Evolutionary conservation across 345 rosid species (phyloP).

Genomic region (Dipteronia dyeriana): DNA sequence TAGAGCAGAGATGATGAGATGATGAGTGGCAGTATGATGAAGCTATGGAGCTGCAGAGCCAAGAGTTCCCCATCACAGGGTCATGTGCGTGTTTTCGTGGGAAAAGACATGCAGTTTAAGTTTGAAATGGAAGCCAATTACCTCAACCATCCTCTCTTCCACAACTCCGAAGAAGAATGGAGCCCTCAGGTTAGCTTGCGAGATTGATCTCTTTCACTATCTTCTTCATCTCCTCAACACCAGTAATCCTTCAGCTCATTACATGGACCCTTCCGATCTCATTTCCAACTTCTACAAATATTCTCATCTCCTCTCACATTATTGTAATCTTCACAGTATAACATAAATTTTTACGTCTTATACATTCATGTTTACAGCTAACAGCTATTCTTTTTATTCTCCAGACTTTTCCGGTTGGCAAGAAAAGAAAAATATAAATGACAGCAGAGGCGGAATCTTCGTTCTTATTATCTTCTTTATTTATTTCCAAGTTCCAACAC

Average conservation of each 20-base stretch:
- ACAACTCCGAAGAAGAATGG: conserved; percentile 50
- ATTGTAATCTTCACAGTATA: no score
- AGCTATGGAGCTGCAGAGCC: conserved; percentile 46
- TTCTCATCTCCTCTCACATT: no score
- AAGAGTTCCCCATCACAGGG: conserved; percentile 39
- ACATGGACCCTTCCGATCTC: conserved; percentile 42
- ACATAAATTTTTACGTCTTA: no score
- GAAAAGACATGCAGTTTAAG: conserved; percentile 38
- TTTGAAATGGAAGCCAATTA: conserved; percentile 46
- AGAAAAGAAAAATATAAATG: no score
- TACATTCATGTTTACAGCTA: no score
- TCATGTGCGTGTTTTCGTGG: conserved; percentile 46
- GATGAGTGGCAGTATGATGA: conserved; percentile 46
- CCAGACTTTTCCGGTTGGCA: no score
- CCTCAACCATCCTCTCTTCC: conserved; percentile 55
- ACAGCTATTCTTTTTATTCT: no score
- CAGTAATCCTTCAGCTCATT: conserved; percentile 32
- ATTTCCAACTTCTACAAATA: conserved; percentile 23
- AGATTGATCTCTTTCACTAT: conserved; percentile 44
- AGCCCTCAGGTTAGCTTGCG: conserved; percentile 50
- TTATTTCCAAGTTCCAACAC: no score
- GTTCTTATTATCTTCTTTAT: no score
- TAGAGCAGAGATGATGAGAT: background rate
- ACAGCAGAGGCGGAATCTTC: no score
- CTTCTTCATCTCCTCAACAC: conserved; percentile 44